Evolutionary conservation across 352 stramenopile species (phyloP).

Genomic region (Phytopythium sindhum): DNA sequence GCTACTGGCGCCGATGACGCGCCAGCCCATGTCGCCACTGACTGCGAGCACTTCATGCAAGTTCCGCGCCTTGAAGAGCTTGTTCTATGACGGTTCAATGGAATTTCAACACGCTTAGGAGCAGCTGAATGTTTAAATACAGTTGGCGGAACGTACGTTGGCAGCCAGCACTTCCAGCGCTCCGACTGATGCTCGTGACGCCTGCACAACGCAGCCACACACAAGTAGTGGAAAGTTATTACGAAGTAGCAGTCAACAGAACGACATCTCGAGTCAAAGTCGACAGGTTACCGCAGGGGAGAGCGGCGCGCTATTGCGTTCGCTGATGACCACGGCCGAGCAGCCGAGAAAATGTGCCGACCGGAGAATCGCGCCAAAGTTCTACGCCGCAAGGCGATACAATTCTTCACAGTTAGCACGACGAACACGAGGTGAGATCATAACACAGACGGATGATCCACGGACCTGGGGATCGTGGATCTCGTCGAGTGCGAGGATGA

Average conservation of each 20-base stretch:
- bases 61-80: slow-evolving; percentile 63
- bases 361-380: slow-evolving; percentile 74
- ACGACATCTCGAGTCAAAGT: background rate
- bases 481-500: slow-evolving; percentile 75
- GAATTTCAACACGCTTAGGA: background rate
- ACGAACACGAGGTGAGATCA: background rate
- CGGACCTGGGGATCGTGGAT: slow-evolving; percentile 71
- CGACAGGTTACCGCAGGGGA: slow-evolving; percentile 44
- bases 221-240: slow-evolving; percentile 11
- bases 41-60: slow-evolving; percentile 66
- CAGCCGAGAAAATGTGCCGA: slow-evolving; percentile 79
- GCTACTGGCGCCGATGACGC: slow-evolving; percentile 64
- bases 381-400: slow-evolving; percentile 18
- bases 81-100: slow-evolving; percentile 27
- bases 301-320: slow-evolving; percentile 67
- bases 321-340: slow-evolving; percentile 58
- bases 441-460: background rate
- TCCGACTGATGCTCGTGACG: slow-evolving; percentile 69
- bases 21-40: slow-evolving; percentile 67
- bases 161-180: slow-evolving; percentile 73
- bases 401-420: background rate
- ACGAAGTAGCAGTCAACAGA: background rate
- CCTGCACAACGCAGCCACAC: slow-evolving; percentile 14
- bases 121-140: background rate
- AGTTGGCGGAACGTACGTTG: slow-evolving; percentile 35